These are phyloP conservation scores for Sarocladium strictum DNA, from an alignment of 2,329 filamentous ascomycete species.

Conservation along the genomic window DNA sequence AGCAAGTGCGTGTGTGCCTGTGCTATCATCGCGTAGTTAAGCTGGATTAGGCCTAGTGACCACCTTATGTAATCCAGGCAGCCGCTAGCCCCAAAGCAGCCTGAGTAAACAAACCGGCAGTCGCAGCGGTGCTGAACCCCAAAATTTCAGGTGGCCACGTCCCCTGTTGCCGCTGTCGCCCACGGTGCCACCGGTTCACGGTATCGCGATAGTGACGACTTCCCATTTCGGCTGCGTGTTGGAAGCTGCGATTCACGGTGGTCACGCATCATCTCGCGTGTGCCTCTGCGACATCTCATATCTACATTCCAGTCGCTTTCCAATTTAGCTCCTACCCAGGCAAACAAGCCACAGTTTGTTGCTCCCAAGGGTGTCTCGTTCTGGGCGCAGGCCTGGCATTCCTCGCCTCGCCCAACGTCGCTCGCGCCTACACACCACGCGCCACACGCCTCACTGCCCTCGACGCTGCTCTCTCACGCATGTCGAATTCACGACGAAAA, in stretches of 20 bases:
- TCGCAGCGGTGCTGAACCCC: background rate
- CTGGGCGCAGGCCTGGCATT: background rate
- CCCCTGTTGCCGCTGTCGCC: background rate
- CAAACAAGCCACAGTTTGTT: background rate
- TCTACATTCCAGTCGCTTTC: conserved; percentile 4
- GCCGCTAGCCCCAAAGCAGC: background rate
- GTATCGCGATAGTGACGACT: conserved; percentile 2
- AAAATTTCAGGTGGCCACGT: background rate
- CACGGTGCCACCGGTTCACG: background rate
- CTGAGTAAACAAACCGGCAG: conserved; percentile 8
- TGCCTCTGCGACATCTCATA: background rate
- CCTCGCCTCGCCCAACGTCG: conserved; percentile 4
- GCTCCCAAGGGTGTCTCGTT: background rate
- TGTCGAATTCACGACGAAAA: conserved; percentile 10
- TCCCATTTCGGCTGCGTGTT: background rate
- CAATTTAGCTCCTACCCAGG: background rate
- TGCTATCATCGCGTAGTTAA: too few species aligned
- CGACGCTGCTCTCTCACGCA: background rate
- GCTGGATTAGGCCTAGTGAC: too few species aligned
- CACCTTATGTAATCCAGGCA: background rate
- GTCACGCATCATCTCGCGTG: background rate
- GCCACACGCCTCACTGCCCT: conserved; percentile 5
- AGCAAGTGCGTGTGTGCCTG: too few species aligned
- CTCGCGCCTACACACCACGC: conserved; percentile 1
- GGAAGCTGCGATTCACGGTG: background rate